Evolutionary conservation across 768 basidiomycete genomes (phyloP).

Genomic region (Dentipellis fragilis): DNA sequence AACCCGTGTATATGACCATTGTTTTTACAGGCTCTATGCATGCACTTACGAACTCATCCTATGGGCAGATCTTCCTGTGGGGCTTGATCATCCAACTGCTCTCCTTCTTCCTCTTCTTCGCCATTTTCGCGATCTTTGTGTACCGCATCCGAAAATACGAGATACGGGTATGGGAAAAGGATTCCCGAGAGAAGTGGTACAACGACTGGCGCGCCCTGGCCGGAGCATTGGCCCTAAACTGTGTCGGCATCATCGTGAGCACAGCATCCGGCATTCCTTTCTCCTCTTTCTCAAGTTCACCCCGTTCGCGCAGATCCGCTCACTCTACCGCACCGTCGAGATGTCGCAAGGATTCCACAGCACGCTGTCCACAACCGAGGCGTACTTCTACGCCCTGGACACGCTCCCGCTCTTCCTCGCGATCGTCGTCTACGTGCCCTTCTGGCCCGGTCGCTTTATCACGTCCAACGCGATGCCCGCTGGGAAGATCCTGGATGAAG

Average conservation of each 20-base stretch:
- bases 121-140: slow-evolving; percentile 28
- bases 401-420: slow-evolving; percentile 58
- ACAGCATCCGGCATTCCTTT: neutral
- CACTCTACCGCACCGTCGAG: slow-evolving; percentile 45
- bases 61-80: slow-evolving; percentile 3
- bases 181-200: slow-evolving; percentile 30
- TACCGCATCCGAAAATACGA: slow-evolving; percentile 31
- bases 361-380: slow-evolving; percentile 45
- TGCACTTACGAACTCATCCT: neutral
- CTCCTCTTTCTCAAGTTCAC: neutral
- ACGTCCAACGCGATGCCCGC: too few relatives aligned
- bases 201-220: slow-evolving; percentile 52
- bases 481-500: too few relatives aligned
- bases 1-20: slow-evolving; percentile 23
- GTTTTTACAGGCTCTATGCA: neutral
- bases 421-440: slow-evolving; percentile 40
- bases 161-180: slow-evolving; percentile 32
- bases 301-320: slow-evolving; percentile 41
- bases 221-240: slow-evolving; percentile 40
- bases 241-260: slow-evolving; percentile 53
- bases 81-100: slow-evolving; percentile 6
- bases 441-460: slow-evolving; percentile 61
- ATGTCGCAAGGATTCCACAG: slow-evolving; percentile 55
- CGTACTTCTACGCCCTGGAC: slow-evolving; percentile 58
- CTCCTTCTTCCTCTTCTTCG: slow-evolving; percentile 19